phyloP scores from a whole-genome alignment of 129 eudicot genomes.

The Solidago caesia region DNA sequence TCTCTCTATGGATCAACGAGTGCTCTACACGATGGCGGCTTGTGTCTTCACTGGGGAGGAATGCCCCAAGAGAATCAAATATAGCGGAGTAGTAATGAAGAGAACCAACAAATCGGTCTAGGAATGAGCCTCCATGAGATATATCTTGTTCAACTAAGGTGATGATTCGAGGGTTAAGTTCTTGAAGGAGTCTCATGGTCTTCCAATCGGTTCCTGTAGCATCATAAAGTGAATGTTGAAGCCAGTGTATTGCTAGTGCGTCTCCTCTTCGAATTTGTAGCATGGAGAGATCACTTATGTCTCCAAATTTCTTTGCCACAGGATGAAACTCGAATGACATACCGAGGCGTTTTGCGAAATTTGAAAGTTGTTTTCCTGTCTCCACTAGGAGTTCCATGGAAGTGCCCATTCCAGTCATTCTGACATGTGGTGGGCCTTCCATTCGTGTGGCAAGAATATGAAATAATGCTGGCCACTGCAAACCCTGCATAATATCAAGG shows the following conservation, averaged over 20 bases:
- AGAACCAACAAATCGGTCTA: constrained; percentile 79
- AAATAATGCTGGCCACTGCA: constrained; percentile 87
- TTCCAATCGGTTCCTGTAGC: constrained; percentile 83
- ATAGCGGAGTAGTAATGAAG: constrained; percentile 78
- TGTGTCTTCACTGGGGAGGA: constrained; percentile 50
- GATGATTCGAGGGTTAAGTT: constrained; percentile 56
- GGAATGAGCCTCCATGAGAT: constrained; percentile 67
- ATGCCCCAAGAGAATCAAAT: constrained; percentile 70
- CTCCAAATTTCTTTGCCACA: constrained; percentile 48
- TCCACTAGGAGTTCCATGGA: constrained; percentile 54
- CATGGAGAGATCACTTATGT: constrained; percentile 32
- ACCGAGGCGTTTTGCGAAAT: constrained; percentile 74
- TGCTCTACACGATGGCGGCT: constrained; percentile 57
- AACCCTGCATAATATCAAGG: constrained; percentile 87
- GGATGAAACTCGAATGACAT: constrained; percentile 77
- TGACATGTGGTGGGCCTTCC: constrained; percentile 78
- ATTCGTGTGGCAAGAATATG: constrained; percentile 73
- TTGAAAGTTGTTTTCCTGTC: constrained; percentile 72
- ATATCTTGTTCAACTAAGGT: constrained; percentile 82
- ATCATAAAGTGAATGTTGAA: constrained; percentile 76
- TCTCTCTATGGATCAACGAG: constrained; percentile 57
- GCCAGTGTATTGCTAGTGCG: constrained; percentile 72
- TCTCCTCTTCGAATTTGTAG: constrained; percentile 59
- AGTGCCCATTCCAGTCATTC: constrained; percentile 75
- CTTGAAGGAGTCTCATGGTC: constrained; percentile 65